Conservation (phyloP, 805 yeast species). For the Starmerella scarabaei region DNA sequence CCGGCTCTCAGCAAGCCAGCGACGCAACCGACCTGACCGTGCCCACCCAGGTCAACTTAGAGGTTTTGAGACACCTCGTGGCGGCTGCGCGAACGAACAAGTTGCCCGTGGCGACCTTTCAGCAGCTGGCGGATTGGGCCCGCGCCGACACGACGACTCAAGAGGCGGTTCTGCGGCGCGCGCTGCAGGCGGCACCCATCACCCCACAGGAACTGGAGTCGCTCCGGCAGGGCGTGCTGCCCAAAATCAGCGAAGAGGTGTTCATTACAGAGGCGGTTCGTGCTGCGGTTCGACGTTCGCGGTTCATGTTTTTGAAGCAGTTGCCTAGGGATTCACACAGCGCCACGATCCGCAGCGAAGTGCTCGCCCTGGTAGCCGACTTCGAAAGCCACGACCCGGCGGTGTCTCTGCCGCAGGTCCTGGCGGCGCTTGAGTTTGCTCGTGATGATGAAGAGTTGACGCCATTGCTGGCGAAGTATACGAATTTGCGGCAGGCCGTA, state of each 20-base stretch:
- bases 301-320: conserved; percentile 13
- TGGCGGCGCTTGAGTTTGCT: conserved; percentile 8
- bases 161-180: conserved; percentile 11
- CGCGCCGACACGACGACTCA: conserved; percentile 7
- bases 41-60: conserved; percentile 3
- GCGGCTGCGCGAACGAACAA: conserved; percentile 3
- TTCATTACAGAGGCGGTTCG: conserved; percentile 6
- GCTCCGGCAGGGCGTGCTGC: conserved; percentile 10
- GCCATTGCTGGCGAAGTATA: neutral
- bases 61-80: conserved; percentile 3
- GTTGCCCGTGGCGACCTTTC: conserved; percentile 6
- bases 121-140: conserved; percentile 18
- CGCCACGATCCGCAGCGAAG: conserved; percentile 2
- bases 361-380: conserved; percentile 2
- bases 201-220: conserved; percentile 4
- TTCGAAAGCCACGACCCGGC: conserved; percentile 1
- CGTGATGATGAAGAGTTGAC: conserved; percentile 2
- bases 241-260: conserved; percentile 3
- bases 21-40: neutral
- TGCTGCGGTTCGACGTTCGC: conserved; percentile 5
- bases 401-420: conserved; percentile 2
- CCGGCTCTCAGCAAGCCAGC: neutral
- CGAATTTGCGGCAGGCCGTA: conserved; percentile 1
- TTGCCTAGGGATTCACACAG: neutral
- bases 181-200: conserved; percentile 1